Percentiles rank a stretch among this genome's conserved stretches.
Conservation (phyloP, 768 basidiomycete species). For the Agaricus subrufescens region DNA sequence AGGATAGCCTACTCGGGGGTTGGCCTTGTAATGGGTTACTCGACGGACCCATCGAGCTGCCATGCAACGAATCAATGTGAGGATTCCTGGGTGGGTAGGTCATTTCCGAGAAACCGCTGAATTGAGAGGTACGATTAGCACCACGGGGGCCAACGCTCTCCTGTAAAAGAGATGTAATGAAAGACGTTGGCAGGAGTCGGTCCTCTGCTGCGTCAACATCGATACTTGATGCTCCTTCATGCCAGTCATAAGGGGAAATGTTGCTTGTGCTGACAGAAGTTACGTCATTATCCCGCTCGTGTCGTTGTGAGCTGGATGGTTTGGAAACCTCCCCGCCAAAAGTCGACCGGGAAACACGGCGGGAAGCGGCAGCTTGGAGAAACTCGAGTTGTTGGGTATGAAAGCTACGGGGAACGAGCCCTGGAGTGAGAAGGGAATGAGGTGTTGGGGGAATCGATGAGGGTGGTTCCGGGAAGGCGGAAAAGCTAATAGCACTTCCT, state of each 20-base stretch:
- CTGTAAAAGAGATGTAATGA: constrained; percentile 54
- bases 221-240: constrained; percentile 56
- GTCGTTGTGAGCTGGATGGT: neutral
- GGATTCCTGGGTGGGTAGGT: constrained; percentile 40
- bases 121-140: constrained; percentile 24
- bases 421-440: constrained; percentile 23
- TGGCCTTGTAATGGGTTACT: neutral
- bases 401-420: constrained; percentile 21
- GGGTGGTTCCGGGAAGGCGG: constrained; percentile 53
- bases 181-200: constrained; percentile 52
- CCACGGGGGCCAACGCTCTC: constrained; percentile 30
- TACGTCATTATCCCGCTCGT: neutral
- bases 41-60: constrained; percentile 1
- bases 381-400: neutral
- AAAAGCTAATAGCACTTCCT: constrained; percentile 51
- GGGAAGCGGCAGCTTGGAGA: neutral
- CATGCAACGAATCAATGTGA: constrained; percentile 1
- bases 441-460: constrained; percentile 40
- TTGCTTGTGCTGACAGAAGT: constrained; percentile 11
- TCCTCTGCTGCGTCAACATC: constrained; percentile 54
- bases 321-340: neutral
- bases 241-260: constrained; percentile 49
- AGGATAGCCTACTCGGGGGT: neutral
- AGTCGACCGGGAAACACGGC: constrained; percentile 1
- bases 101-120: constrained; percentile 50